A percentile compares a stretch with the other conserved stretches of the same genome.
These are phyloP conservation scores for Aspergillus sp. DNA, from an alignment of 2,329 filamentous ascomycete species.

Conservation along the genomic window DNA sequence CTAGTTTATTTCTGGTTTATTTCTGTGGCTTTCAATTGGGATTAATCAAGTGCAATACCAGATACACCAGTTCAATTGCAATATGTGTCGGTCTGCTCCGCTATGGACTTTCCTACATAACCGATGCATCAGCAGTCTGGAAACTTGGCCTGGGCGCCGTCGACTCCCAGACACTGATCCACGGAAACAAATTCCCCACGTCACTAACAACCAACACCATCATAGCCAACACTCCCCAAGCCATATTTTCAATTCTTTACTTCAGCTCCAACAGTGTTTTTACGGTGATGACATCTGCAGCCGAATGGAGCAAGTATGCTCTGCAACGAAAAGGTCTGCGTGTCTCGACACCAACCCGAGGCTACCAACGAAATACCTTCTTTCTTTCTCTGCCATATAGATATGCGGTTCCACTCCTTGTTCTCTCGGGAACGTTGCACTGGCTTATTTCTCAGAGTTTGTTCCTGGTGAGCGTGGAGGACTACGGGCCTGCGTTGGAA, in stretches of 20 bases:
- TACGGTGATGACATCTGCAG: constrained; percentile 42
- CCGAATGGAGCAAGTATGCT: constrained; percentile 44
- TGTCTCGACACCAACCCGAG: constrained; percentile 29
- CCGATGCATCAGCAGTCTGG: background rate
- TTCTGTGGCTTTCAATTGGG: no score
- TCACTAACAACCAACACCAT: constrained; percentile 10
- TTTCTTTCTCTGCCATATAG: constrained; percentile 19
- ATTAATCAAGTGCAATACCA: background rate
- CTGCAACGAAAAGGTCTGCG: constrained; percentile 26
- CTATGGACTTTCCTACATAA: background rate
- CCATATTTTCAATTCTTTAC: constrained; percentile 28
- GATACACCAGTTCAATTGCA: background rate
- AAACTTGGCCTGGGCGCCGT: constrained; percentile 2
- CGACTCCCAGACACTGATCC: constrained; percentile 2
- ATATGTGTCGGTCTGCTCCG: constrained; percentile 1
- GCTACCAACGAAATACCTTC: constrained; percentile 35
- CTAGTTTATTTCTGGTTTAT: no score
- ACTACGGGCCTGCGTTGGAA: constrained; percentile 5
- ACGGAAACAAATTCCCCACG: background rate
- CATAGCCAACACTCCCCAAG: constrained; percentile 30
- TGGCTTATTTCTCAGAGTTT: constrained; percentile 43
- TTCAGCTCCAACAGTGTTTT: constrained; percentile 26
- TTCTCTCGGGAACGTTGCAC: constrained; percentile 28
- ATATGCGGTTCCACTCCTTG: constrained; percentile 33
- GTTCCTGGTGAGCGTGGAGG: constrained; percentile 34